A percentile compares a stretch with the other conserved stretches of the same genome.
phyloP scores from a whole-genome alignment of 805 yeast species.

The Saccharomycopsis javanensis region DNA sequence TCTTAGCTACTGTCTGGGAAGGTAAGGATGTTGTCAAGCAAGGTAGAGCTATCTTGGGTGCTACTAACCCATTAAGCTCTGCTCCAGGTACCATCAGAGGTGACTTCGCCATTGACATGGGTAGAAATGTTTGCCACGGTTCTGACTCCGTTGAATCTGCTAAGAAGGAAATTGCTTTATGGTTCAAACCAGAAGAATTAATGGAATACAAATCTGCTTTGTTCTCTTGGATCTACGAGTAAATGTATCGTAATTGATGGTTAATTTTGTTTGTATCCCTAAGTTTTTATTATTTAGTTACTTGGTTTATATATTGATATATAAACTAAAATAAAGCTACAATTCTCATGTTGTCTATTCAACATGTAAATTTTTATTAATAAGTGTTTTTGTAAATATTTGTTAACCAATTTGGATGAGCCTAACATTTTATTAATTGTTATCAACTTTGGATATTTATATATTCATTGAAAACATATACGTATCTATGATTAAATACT shows the following conservation, averaged over 20 bases:
- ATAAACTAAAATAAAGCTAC: too few relatives aligned
- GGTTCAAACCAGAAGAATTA: slow-evolving; percentile 98
- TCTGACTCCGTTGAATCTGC: slow-evolving; percentile 99
- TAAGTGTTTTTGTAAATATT: too few relatives aligned
- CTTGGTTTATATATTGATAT: too few relatives aligned
- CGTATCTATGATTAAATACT: too few relatives aligned
- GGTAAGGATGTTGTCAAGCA: slow-evolving; percentile 99
- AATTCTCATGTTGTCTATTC: too few relatives aligned
- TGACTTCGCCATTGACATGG: slow-evolving; percentile 96
- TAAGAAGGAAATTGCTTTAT: slow-evolving; percentile 85
- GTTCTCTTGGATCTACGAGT: slow-evolving; percentile 91
- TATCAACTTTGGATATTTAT: too few relatives aligned
- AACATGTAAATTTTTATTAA: too few relatives aligned
- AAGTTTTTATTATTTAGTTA: not conserved
- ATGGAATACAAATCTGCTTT: slow-evolving; percentile 82
- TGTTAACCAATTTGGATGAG: too few relatives aligned
- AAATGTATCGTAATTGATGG: slow-evolving; percentile 23
- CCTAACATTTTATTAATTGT: too few relatives aligned
- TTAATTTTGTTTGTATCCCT: not conserved
- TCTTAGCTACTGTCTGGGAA: slow-evolving; percentile 99
- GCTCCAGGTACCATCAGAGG: slow-evolving; percentile 99
- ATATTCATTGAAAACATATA: too few relatives aligned
- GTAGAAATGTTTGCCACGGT: slow-evolving; percentile 99
- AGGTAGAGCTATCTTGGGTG: slow-evolving; percentile 96
- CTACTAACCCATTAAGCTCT: slow-evolving; percentile 95